phyloP scores from a whole-genome alignment of 148 eudicot genomes.

The Cornus controversa region DNA sequence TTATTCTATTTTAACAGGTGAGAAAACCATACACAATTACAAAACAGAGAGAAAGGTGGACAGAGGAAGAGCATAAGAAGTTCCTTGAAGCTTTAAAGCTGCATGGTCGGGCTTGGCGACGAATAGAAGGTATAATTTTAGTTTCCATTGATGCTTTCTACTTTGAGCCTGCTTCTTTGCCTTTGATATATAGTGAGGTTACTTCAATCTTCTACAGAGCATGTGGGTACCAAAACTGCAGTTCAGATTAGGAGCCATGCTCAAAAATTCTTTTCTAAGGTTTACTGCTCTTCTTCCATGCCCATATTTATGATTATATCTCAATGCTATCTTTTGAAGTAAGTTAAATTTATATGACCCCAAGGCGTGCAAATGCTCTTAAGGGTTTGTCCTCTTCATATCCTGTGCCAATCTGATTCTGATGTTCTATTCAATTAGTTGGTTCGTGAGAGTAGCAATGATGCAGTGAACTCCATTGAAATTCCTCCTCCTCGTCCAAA shows the following conservation, averaged over 20 bases:
- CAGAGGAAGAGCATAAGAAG: constrained; percentile 88
- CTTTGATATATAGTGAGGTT: constrained; percentile 9
- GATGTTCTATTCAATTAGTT: constrained; percentile 44
- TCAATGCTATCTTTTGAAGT: constrained; percentile 37
- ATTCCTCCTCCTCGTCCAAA: constrained; percentile 98
- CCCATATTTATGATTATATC: constrained; percentile 33
- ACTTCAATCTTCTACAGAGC: constrained; percentile 48
- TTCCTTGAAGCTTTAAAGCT: constrained; percentile 86
- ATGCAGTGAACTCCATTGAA: constrained; percentile 53
- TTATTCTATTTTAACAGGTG: constrained; percentile 34
- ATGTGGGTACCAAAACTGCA: constrained; percentile 84
- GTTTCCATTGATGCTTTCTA: background rate
- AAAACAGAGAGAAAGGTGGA: constrained; percentile 94
- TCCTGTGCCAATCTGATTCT: constrained; percentile 7
- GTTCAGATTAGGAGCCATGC: constrained; percentile 97
- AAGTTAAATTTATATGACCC: constrained; percentile 41
- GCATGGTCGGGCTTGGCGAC: constrained; percentile 84
- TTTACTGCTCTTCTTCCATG: constrained; percentile 37
- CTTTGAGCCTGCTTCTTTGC: background rate
- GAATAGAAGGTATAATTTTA: constrained; percentile 72
- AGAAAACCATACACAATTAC: constrained; percentile 89
- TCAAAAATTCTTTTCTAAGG: constrained; percentile 94
- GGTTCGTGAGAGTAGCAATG: constrained; percentile 52
- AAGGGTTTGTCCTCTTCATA: constrained; percentile 14
- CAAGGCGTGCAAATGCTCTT: constrained; percentile 30